These are phyloP conservation scores for Nitzschia putrida DNA, from an alignment of 108 stramenopile species.

Conservation along the genomic window DNA sequence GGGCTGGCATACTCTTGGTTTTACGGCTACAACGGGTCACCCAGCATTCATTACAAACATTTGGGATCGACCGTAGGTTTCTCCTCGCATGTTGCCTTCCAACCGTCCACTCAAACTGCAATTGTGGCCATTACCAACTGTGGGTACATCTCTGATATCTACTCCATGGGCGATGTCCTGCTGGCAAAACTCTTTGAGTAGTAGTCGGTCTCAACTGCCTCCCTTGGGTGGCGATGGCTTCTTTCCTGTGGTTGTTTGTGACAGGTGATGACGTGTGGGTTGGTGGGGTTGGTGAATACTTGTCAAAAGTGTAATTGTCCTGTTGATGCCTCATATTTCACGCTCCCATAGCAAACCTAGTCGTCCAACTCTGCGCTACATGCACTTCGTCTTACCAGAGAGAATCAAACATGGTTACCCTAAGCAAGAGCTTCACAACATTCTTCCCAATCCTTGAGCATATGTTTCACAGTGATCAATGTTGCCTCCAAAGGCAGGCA, in stretches of 20 bases:
- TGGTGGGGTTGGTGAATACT: too few species aligned
- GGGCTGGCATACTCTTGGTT: not conserved
- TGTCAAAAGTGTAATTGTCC: too few species aligned
- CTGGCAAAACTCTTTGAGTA: too few species aligned
- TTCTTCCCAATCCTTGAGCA: conserved; percentile 15
- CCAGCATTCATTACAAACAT: not conserved
- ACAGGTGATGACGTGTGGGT: too few species aligned
- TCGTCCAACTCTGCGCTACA: too few species aligned
- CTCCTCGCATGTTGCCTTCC: not conserved
- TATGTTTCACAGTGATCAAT: not conserved
- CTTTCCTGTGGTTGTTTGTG: too few species aligned
- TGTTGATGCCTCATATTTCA: too few species aligned
- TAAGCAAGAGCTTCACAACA: conserved; percentile 6
- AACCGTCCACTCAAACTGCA: not conserved
- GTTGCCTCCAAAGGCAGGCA: conserved; percentile 11
- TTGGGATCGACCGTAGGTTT: not conserved
- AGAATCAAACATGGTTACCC: too few species aligned
- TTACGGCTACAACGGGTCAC: not conserved
- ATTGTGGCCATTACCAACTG: not conserved
- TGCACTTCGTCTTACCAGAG: too few species aligned
- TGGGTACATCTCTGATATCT: not conserved
- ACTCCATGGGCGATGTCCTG: not conserved
- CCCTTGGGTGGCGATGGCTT: too few species aligned
- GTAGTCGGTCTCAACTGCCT: too few species aligned
- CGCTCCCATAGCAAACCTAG: too few species aligned